Percentiles rank a stretch among this genome's conserved stretches.
Conservation (phyloP, 495 filamentous ascomycete genomes). For the Entonaema liquescens region DNA sequence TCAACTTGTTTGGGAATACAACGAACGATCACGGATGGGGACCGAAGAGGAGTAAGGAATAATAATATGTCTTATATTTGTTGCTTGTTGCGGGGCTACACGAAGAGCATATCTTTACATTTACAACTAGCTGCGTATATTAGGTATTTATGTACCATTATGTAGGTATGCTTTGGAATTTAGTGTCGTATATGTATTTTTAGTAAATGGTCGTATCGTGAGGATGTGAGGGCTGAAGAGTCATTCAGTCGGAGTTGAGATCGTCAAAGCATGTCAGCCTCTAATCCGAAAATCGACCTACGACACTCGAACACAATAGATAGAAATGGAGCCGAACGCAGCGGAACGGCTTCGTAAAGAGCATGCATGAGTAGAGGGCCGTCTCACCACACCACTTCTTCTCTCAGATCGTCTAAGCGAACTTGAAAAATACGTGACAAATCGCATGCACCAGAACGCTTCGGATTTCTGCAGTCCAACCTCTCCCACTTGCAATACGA, state of each 20-base stretch:
- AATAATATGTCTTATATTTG: conserved; percentile 16
- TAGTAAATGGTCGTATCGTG: neutral
- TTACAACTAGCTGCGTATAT: neutral
- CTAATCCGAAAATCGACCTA: neutral
- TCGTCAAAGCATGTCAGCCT: neutral
- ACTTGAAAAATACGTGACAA: conserved; percentile 14
- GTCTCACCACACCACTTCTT: conserved; percentile 23
- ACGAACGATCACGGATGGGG: conserved; percentile 9
- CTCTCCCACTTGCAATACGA: conserved; percentile 37
- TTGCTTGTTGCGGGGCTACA: conserved; percentile 34
- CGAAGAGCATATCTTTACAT: conserved; percentile 18
- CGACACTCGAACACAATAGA: neutral
- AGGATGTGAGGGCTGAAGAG: neutral
- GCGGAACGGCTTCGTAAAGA: conserved; percentile 21
- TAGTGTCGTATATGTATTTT: neutral
- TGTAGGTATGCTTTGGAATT: conserved; percentile 8
- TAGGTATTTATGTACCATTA: neutral
- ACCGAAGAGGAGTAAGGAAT: neutral
- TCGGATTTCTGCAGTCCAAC: conserved; percentile 37
- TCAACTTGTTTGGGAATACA: conserved; percentile 11
- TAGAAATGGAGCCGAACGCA: conserved; percentile 4
- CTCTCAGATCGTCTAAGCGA: conserved; percentile 24
- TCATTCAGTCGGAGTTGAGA: neutral
- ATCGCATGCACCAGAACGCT: conserved; percentile 35
- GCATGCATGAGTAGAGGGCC: conserved; percentile 25